Percentiles rank a stretch among this genome's conserved stretches.
phyloP scores from a whole-genome alignment of 345 rosid genomes.

The Lumnitzera racemosa region DNA sequence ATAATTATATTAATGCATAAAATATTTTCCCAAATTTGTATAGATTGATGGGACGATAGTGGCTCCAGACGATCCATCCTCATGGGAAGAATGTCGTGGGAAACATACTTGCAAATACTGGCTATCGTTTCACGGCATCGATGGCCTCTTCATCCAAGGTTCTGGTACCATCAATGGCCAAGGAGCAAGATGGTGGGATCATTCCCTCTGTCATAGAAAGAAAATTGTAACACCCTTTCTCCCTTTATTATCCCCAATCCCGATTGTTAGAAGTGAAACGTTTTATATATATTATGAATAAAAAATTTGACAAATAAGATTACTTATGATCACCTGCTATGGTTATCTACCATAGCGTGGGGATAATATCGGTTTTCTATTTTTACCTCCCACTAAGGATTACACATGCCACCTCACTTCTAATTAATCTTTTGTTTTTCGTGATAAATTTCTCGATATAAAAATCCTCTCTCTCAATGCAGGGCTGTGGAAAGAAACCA shows the following conservation, averaged over 20 bases:
- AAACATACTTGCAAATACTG: slow-evolving; percentile 15
- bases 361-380: too few relatives aligned
- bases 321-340: too few relatives aligned
- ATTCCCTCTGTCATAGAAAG: slow-evolving; percentile 13
- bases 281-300: too few relatives aligned
- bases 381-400: not conserved
- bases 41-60: slow-evolving; percentile 28
- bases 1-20: too few relatives aligned
- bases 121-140: slow-evolving; percentile 26
- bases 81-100: slow-evolving; percentile 25
- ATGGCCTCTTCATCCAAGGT: slow-evolving; percentile 33
- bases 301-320: too few relatives aligned
- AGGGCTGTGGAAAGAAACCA: slow-evolving; percentile 35
- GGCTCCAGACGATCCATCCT: slow-evolving; percentile 28
- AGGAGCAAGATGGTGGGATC: slow-evolving; percentile 42
- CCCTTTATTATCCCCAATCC: too few relatives aligned
- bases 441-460: too few relatives aligned
- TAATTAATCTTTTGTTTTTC: not conserved
- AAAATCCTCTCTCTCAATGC: not conserved
- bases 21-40: too few relatives aligned
- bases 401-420: not conserved
- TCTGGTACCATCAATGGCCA: slow-evolving; percentile 36
- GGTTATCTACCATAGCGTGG: too few relatives aligned
- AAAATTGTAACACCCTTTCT: not conserved
- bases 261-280: too few relatives aligned